phyloP scores from a whole-genome alignment of 2,329 filamentous ascomycete genomes.

The Penicillium frequentans region DNA sequence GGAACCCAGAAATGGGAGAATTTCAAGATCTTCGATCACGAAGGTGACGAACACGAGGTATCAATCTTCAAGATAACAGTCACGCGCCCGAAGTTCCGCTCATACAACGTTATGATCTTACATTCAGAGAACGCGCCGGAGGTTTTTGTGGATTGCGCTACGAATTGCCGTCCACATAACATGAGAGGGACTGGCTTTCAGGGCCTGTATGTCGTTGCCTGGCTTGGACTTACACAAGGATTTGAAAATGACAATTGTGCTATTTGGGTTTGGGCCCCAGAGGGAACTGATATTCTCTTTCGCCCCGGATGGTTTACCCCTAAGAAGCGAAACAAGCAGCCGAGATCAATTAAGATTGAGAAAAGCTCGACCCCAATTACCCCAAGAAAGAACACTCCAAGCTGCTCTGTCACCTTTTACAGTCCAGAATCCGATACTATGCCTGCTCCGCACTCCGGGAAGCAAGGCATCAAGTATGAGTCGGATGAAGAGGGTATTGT shows the following conservation, averaged over 20 bases:
- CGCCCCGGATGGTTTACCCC: background rate
- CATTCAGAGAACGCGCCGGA: background rate
- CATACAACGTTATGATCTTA: background rate
- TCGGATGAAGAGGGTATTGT: background rate
- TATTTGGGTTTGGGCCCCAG: constrained; percentile 2
- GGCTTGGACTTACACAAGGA: constrained; percentile 5
- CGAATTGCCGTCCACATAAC: background rate
- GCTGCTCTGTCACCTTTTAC: background rate
- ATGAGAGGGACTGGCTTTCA: background rate
- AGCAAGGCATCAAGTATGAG: background rate
- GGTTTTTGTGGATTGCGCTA: background rate
- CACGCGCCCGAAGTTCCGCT: background rate
- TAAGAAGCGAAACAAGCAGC: background rate
- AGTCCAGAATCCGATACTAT: background rate
- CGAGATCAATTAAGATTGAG: background rate
- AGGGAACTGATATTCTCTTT: background rate
- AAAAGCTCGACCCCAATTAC: background rate
- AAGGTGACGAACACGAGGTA: constrained; percentile 11
- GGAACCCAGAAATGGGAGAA: background rate
- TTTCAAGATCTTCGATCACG: constrained; percentile 17
- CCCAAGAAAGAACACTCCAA: background rate
- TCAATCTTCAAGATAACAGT: constrained; percentile 6
- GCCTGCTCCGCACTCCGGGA: background rate
- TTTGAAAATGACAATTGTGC: constrained; percentile 9
- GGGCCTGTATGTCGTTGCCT: constrained; percentile 8